These are phyloP conservation scores for Cucurbitaria berberidis DNA, from an alignment of 2,329 filamentous ascomycete species.

Conservation along the genomic window DNA sequence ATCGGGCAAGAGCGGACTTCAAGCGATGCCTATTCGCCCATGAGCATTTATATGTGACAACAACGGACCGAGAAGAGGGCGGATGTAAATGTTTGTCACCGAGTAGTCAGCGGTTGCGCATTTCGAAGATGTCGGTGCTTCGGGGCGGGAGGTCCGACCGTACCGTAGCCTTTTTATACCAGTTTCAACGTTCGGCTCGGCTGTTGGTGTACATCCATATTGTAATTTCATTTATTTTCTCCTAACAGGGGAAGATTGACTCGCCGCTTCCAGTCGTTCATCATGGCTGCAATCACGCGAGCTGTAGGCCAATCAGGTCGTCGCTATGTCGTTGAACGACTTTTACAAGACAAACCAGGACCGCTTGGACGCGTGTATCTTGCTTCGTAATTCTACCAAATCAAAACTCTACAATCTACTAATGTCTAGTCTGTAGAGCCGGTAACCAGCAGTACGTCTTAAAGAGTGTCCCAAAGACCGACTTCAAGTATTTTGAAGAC, in stretches of 20 bases:
- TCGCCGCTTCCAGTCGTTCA: no score
- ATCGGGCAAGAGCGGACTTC: slow-evolving; percentile 19
- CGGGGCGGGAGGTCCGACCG: background rate
- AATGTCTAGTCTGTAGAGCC: slow-evolving; percentile 6
- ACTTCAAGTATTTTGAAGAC: no score
- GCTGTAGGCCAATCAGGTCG: slow-evolving; percentile 4
- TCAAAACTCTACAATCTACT: slow-evolving; percentile 2
- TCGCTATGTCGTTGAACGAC: slow-evolving; percentile 1
- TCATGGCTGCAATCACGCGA: background rate
- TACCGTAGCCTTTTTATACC: no score
- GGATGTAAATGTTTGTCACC: slow-evolving; percentile 23
- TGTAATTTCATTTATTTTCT: no score
- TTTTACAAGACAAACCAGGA: slow-evolving; percentile 16
- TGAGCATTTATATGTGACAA: slow-evolving; percentile 3
- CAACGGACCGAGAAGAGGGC: slow-evolving; percentile 17
- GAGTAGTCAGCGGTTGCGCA: slow-evolving; percentile 15
- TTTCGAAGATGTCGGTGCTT: background rate
- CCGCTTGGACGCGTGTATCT: slow-evolving; percentile 12
- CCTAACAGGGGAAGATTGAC: no score
- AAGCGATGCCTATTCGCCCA: slow-evolving; percentile 15
- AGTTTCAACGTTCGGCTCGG: background rate
- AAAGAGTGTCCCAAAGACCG: slow-evolving; percentile 15
- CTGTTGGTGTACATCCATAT: no score
- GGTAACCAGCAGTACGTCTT: slow-evolving; percentile 16
- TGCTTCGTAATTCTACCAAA: slow-evolving; percentile 10